Evolutionary conservation across 495 filamentous ascomycete species (phyloP).

Genomic region (Penicillium pancosmium): DNA sequence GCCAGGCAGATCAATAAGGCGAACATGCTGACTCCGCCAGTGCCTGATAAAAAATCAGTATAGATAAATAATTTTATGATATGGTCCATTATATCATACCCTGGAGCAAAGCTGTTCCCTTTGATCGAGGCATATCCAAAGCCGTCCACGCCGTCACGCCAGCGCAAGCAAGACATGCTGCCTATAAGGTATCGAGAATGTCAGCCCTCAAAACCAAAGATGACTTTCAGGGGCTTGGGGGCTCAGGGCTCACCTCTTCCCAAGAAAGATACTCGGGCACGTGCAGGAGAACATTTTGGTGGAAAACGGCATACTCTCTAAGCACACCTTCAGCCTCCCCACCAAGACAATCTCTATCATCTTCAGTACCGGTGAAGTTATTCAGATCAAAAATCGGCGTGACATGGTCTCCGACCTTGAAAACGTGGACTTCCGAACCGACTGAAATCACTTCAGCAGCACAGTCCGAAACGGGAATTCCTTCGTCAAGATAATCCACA

Average conservation of each 20-base stretch:
- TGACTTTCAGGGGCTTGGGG: background rate
- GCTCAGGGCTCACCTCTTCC: conserved; percentile 30
- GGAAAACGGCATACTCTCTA: conserved; percentile 33
- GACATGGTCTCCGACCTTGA: conserved; percentile 37
- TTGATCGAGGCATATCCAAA: conserved; percentile 12
- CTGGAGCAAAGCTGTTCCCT: conserved; percentile 7
- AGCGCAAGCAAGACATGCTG: conserved; percentile 21
- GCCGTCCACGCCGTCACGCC: conserved; percentile 31
- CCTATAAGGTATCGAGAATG: conserved; percentile 6
- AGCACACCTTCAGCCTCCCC: conserved; percentile 32
- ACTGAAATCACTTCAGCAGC: conserved; percentile 25
- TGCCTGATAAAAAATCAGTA: conserved; percentile 12
- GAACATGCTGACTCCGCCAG: conserved; percentile 31
- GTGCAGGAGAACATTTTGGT: conserved; percentile 29
- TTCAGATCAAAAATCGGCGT: background rate
- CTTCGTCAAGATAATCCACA: conserved; percentile 9
- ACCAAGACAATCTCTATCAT: conserved; percentile 14
- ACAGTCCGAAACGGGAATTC: conserved; percentile 30
- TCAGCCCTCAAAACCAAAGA: background rate
- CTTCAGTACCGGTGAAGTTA: background rate
- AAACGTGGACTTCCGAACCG: conserved; percentile 26
- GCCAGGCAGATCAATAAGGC: conserved; percentile 20
- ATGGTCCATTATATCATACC: background rate
- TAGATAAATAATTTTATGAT: background rate
- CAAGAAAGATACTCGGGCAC: conserved; percentile 30